phyloP scores from a whole-genome alignment of 1,284 basidiomycete genomes.

The Testicularia cyperi region DNA sequence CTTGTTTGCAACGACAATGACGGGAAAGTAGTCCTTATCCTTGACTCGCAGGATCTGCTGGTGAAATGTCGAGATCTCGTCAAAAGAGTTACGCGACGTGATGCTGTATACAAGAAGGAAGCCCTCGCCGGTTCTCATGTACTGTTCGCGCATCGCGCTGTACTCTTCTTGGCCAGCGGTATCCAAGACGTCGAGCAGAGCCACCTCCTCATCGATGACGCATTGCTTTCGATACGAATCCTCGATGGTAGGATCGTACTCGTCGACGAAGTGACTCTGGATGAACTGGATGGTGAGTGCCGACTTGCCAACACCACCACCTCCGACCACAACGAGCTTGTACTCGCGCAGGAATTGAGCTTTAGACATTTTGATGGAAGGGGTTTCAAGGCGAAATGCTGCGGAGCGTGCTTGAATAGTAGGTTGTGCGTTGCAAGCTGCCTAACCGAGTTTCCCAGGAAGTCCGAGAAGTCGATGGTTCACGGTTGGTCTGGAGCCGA shows the following conservation, averaged over 20 bases:
- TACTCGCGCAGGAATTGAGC: constrained; percentile 66
- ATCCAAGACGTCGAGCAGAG: constrained; percentile 93
- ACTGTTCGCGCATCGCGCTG: constrained; percentile 95
- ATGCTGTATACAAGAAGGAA: constrained; percentile 99
- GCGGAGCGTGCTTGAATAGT: too few species aligned
- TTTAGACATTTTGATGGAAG: too few species aligned
- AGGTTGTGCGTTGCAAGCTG: too few species aligned
- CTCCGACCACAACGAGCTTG: constrained; percentile 81
- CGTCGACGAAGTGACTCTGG: constrained; percentile 88
- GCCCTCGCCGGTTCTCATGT: constrained; percentile 96
- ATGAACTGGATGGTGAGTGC: constrained; percentile 98
- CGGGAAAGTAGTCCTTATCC: constrained; percentile 94
- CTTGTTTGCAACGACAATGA: constrained; percentile 98
- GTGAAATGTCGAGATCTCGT: constrained; percentile 94
- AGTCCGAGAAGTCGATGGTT: too few species aligned
- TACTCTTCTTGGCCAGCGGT: constrained; percentile 99
- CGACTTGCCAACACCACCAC: constrained; percentile 95
- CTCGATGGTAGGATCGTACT: constrained; percentile 97
- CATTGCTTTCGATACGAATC: constrained; percentile 61
- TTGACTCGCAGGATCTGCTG: constrained; percentile 84
- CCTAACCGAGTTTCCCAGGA: too few species aligned
- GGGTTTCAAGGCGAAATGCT: too few species aligned
- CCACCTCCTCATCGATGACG: constrained; percentile 91
- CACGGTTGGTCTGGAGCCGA: too few species aligned
- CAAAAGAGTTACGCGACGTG: constrained; percentile 95